Base-by-base conservation (phyloP, 495 filamentous ascomycete species). In the Penicillium macrosclerotiorum region DNA sequence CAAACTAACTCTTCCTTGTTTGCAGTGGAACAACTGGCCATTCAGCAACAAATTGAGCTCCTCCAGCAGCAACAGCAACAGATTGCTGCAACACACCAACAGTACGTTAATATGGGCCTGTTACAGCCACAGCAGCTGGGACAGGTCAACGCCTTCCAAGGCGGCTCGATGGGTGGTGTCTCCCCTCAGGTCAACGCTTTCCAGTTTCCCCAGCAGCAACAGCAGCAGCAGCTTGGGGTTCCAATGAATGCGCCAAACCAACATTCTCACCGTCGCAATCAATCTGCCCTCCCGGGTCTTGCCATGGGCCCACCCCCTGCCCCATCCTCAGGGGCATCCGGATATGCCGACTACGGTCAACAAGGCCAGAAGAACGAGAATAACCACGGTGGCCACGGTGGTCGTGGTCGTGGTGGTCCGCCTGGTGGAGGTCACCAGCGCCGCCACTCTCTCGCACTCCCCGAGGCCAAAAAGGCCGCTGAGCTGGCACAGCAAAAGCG, bases 1-100 rank as follows among this genome's bases (percentile, higher is more conserved):
- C 22, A 18, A 36, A 14, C 45, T 63, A 35, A 24, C 16, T 55
- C 49, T 48, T 8, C 37, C 12, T 31, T 9, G 22, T 30, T 8
- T 33, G 38, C 43, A 93, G 89, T 96, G 89, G 93, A 97, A 78
- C 94, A 97, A 84, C 80, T 97, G 56, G 90, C 93, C 61, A 87
- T 98, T 68, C 92, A 96, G 68, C 93, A 97, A 75, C 93, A 98
- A 69, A 96, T 97, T 62, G 91, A 98, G 71, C 77, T 92, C 69
- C 80, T 98, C 54, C 93, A 98, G 71, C 90, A 95, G 64, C 94
- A 97, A 63, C 93, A 98, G 62, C 94, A 97, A 69, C 94, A 97
- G 63, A 94, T 97, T 65, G 86, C 92, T 63, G 88, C 87, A 42
- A 90, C 89, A 40, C 90, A 96, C 55, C 91, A 95, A 68, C 92